These are phyloP conservation scores for Arabidopsis hybrid DNA, from an alignment of 441 rosid genomes.

Conservation along the genomic window DNA sequence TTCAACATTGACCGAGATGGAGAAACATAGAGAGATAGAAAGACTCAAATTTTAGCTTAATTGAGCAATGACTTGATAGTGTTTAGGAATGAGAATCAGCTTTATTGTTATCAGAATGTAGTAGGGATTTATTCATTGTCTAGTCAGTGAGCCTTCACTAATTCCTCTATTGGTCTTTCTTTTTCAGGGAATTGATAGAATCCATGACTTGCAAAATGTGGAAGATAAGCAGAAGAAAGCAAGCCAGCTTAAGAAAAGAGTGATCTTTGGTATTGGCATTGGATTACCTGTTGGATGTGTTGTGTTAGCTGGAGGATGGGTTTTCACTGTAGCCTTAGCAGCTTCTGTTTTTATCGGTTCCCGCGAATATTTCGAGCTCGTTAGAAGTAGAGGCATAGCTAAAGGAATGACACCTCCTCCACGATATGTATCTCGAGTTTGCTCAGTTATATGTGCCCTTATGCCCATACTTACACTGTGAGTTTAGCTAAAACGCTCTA, in stretches of 20 bases:
- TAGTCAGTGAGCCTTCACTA: neutral
- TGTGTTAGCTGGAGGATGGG: slow-evolving; percentile 90
- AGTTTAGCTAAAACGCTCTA: slow-evolving; percentile 42
- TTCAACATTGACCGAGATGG: neutral
- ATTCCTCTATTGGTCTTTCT: slow-evolving; percentile 47
- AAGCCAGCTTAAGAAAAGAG: slow-evolving; percentile 72
- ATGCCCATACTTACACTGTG: slow-evolving; percentile 91
- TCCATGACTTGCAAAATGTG: slow-evolving; percentile 41
- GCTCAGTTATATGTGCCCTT: slow-evolving; percentile 82
- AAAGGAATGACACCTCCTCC: slow-evolving; percentile 99
- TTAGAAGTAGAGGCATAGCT: slow-evolving; percentile 83
- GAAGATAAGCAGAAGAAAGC: slow-evolving; percentile 57
- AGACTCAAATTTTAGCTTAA: slow-evolving; percentile 3
- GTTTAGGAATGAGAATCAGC: neutral
- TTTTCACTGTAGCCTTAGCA: slow-evolving; percentile 67
- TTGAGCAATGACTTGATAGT: neutral
- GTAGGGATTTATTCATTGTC: neutral
- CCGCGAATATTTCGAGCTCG: slow-evolving; percentile 91
- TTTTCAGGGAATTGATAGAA: slow-evolving; percentile 61
- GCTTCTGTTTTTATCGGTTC: slow-evolving; percentile 81
- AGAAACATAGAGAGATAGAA: neutral
- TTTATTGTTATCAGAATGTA: neutral
- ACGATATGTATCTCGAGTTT: slow-evolving; percentile 85
- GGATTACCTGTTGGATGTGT: slow-evolving; percentile 78
- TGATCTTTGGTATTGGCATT: slow-evolving; percentile 80